phyloP scores from a whole-genome alignment of 495 filamentous ascomycete species.

The Annulohypoxylon moriforme region DNA sequence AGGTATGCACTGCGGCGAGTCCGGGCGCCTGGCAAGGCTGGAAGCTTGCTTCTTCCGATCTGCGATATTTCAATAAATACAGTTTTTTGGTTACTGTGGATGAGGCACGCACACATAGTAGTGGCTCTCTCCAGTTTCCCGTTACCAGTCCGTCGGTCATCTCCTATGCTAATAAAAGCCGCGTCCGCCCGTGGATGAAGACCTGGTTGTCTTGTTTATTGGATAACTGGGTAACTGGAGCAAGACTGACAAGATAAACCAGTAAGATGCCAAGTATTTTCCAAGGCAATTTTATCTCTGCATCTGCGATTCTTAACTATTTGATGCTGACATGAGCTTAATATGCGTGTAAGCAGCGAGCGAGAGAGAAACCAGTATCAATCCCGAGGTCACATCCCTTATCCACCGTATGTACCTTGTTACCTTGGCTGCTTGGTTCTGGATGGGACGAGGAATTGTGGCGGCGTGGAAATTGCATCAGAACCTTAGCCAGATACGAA shows the following conservation, averaged over 20 bases:
- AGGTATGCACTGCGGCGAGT: slow-evolving; percentile 27
- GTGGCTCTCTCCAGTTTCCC: slow-evolving; percentile 19
- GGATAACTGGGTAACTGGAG: not conserved
- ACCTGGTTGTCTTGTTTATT: slow-evolving; percentile 5
- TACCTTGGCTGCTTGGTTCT: not conserved
- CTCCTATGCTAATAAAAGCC: slow-evolving; percentile 33
- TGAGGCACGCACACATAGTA: no score
- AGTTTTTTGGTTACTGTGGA: slow-evolving; percentile 24
- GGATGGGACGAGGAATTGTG: slow-evolving; percentile 1
- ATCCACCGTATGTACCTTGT: not conserved
- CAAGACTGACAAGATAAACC: slow-evolving; percentile 5
- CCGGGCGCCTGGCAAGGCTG: slow-evolving; percentile 34
- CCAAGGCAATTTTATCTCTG: slow-evolving; percentile 18
- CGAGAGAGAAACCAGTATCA: slow-evolving; percentile 2
- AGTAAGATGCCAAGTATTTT: not conserved
- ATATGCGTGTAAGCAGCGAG: slow-evolving; percentile 7
- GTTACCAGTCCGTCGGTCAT: slow-evolving; percentile 39
- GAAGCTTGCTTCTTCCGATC: slow-evolving; percentile 22
- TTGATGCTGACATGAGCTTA: slow-evolving; percentile 20
- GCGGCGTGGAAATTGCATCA: slow-evolving; percentile 23
- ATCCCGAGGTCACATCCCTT: slow-evolving; percentile 5
- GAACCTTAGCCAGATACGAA: slow-evolving; percentile 13
- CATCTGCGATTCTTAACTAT: slow-evolving; percentile 14
- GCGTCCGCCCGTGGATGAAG: slow-evolving; percentile 15
- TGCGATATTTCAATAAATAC: slow-evolving; percentile 26